phyloP scores from a whole-genome alignment of 176 grass and related monocot species.

The Ananas comosus region DNA sequence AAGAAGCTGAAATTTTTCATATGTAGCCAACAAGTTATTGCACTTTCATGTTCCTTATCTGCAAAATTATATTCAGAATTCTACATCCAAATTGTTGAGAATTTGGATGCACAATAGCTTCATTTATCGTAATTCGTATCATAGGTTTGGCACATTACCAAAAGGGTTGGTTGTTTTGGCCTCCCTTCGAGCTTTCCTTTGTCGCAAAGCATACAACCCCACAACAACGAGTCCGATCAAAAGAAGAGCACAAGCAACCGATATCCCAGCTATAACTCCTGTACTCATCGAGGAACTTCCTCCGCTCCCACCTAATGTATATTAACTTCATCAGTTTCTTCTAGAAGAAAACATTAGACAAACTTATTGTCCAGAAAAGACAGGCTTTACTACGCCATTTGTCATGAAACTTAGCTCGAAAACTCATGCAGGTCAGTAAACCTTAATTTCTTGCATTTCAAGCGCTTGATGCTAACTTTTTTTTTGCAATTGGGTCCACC shows the following conservation, averaged over 20 bases:
- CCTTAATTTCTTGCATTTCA: no score
- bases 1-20: conserved; percentile 52
- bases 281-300: conserved; percentile 33
- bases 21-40: background rate
- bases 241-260: conserved; percentile 44
- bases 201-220: conserved; percentile 54
- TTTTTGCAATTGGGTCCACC: no score
- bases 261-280: conserved; percentile 53
- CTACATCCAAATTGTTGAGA: conserved; percentile 3
- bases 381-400: no score
- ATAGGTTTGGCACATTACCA: conserved; percentile 31
- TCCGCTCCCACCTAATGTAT: conserved; percentile 32
- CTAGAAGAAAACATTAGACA: background rate
- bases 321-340: conserved; percentile 10
- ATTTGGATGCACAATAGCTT: no score
- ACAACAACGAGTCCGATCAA: conserved; percentile 49
- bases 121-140: conserved; percentile 3
- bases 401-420: no score
- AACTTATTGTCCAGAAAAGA: background rate
- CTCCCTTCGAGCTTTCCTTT: conserved; percentile 38
- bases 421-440: no score
- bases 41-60: background rate
- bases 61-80: background rate
- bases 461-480: no score
- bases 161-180: conserved; percentile 46